phyloP scores from a whole-genome alignment of 2,329 filamentous ascomycete genomes.

The Colletotrichum karsti region DNA sequence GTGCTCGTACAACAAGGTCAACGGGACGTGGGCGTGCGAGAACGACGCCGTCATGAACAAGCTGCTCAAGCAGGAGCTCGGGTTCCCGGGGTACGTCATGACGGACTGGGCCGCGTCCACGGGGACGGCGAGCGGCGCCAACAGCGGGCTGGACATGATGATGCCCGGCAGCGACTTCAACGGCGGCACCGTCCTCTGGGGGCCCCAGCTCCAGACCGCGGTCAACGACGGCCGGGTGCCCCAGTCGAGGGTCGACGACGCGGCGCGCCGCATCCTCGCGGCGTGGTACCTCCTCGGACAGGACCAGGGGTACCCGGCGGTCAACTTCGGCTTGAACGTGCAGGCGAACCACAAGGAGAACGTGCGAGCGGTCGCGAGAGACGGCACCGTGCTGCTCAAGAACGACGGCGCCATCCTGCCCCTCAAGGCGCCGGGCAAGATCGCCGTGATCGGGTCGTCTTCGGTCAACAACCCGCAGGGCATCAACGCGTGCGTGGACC shows the following conservation, averaged over 20 bases:
- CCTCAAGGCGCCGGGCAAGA: constrained; percentile 58
- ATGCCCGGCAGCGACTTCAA: constrained; percentile 77
- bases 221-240: constrained; percentile 67
- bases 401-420: constrained; percentile 67
- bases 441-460: constrained; percentile 71
- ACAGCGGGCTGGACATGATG: constrained; percentile 80
- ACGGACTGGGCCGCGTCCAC: constrained; percentile 82
- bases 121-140: constrained; percentile 70
- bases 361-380: constrained; percentile 61
- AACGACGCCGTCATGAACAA: constrained; percentile 68
- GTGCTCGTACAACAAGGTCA: constrained; percentile 79
- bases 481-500: constrained; percentile 70
- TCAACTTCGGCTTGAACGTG: constrained; percentile 63
- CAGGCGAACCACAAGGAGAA: constrained; percentile 70
- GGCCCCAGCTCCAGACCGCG: constrained; percentile 58
- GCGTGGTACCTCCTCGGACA: constrained; percentile 68
- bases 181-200: constrained; percentile 59
- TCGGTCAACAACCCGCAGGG: constrained; percentile 68
- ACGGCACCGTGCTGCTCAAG: constrained; percentile 74
- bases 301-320: constrained; percentile 56
- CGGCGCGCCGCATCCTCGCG: constrained; percentile 70
- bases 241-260: constrained; percentile 71
- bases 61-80: constrained; percentile 75
- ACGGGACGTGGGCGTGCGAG: constrained; percentile 74
- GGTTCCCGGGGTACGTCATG: constrained; percentile 71